Evolutionary conservation across 75 land plant genomes (phyloP), one percentile per base, ranked within the genome.

Genomic region (Isoetes taiwanensis): DNA sequence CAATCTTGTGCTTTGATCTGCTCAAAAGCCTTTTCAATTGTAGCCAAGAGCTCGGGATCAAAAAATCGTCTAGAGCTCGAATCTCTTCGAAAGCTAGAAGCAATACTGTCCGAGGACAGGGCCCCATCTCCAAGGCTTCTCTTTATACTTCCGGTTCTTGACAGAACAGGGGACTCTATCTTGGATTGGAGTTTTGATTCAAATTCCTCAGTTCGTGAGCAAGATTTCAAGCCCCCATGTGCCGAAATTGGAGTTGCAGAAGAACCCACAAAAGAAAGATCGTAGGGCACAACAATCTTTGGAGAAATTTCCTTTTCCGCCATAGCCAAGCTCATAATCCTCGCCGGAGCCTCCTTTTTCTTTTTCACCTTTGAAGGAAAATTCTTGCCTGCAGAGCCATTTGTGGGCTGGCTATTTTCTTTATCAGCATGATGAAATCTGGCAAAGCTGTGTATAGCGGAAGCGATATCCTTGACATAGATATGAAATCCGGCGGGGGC

Each of bases 31-130:
- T 64, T 35, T 31, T 70, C 73, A 30, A 70, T 60, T 21, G 59
- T 64, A 19, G 62, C 67, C 62, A 70, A 30, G 35, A 70, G 68
- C 6, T 57, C 54, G 11, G 73, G 62, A 56, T 70, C 73, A 29
- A 70, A 52, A 25, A 56, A 12, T 14, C 59, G 58, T 38, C 46
- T n/a, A n/a, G n/a, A n/a, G n/a, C n/a, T n/a, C n/a, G n/a, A n/a
- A n/a, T n/a, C n/a, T n/a, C n/a, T n/a, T n/a, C n/a, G n/a, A n/a
- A n/a, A n/a, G n/a, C n/a, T n/a, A n/a, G n/a, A n/a, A n/a, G n/a
- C n/a, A n/a, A n/a, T n/a, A n/a, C n/a, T n/a, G n/a, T 52, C 14
- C 59, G 29, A 21, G 19, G n/a, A 2, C 21, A 2, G 52, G 52
- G 5, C 28, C 17, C 20, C 35, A 2, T 30, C 2, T 14, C 3